Percentiles rank a stretch among this genome's conserved stretches.
Conservation (phyloP, 345 rosid species). For the Passiflora organensis region DNA sequence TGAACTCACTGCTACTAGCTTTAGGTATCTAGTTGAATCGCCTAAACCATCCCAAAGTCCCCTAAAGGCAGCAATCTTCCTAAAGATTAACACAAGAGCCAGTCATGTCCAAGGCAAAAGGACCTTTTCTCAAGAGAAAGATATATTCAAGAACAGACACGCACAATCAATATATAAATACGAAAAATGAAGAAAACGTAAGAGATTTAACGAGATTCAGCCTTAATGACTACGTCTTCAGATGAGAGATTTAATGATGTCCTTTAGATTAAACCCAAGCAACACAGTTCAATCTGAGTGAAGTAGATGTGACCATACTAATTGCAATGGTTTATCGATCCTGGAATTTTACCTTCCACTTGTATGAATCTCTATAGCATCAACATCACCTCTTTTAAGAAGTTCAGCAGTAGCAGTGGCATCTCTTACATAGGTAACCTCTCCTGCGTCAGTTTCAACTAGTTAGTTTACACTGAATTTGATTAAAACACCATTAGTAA, state of each 20-base stretch:
- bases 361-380: conserved; percentile 62
- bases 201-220: too few relatives aligned
- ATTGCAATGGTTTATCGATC: background rate
- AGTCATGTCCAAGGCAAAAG: background rate
- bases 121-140: too few relatives aligned
- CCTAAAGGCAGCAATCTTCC: conserved; percentile 37
- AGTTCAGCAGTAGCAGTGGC: conserved; percentile 46
- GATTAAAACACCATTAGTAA: background rate
- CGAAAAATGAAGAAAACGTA: too few relatives aligned
- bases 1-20: conserved; percentile 49
- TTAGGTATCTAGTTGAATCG: conserved; percentile 34
- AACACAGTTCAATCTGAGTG: too few relatives aligned
- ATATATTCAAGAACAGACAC: too few relatives aligned
- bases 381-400: conserved; percentile 37
- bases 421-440: conserved; percentile 41
- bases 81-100: conserved; percentile 11
- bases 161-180: too few relatives aligned
- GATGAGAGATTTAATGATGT: background rate
- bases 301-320: too few relatives aligned
- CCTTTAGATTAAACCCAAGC: too few relatives aligned
- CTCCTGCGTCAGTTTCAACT: conserved; percentile 26
- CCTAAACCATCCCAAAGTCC: conserved; percentile 49
- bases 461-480: conserved; percentile 2
- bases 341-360: conserved; percentile 40
- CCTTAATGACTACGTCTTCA: too few relatives aligned